Evolutionary conservation across 345 rosid species (phyloP).

Genomic region (Pseudoturritis turrita): DNA sequence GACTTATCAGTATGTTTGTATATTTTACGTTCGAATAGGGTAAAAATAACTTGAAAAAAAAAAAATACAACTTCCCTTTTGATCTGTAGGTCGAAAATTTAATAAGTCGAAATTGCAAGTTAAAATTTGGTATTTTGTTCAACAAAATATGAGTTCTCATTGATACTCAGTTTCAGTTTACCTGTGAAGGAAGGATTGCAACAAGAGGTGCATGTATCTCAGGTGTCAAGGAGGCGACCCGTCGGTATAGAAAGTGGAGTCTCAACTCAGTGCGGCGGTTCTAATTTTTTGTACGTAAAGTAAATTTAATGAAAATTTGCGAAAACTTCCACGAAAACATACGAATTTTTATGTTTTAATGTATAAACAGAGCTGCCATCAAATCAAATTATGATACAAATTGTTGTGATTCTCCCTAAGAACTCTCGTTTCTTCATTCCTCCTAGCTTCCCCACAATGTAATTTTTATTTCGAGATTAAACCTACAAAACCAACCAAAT

Average conservation of each 20-base stretch:
- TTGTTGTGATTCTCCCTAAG: no score
- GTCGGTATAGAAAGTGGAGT: slow-evolving; percentile 47
- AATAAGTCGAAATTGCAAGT: not conserved
- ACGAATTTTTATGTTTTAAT: no score
- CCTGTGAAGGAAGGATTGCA: slow-evolving; percentile 93
- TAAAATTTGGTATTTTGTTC: not conserved
- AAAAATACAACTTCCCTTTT: slow-evolving; percentile 62
- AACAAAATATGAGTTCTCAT: not conserved
- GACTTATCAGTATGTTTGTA: no score
- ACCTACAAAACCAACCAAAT: no score
- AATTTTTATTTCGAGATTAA: no score
- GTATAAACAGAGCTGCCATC: no score
- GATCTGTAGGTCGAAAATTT: slow-evolving; percentile 38
- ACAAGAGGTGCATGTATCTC: slow-evolving; percentile 87
- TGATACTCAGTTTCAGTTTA: slow-evolving; percentile 26
- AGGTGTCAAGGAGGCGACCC: slow-evolving; percentile 49
- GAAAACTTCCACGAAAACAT: no score
- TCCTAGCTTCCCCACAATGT: no score
- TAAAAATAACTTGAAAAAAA: slow-evolving; percentile 57
- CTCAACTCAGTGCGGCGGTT: not conserved
- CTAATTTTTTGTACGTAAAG: no score
- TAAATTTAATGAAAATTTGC: no score
- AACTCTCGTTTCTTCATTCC: no score
- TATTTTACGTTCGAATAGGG: slow-evolving; percentile 89
- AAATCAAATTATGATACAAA: no score